Base-by-base conservation (phyloP, 208 protist species). In the Trypanosoma scelopori region DNA sequence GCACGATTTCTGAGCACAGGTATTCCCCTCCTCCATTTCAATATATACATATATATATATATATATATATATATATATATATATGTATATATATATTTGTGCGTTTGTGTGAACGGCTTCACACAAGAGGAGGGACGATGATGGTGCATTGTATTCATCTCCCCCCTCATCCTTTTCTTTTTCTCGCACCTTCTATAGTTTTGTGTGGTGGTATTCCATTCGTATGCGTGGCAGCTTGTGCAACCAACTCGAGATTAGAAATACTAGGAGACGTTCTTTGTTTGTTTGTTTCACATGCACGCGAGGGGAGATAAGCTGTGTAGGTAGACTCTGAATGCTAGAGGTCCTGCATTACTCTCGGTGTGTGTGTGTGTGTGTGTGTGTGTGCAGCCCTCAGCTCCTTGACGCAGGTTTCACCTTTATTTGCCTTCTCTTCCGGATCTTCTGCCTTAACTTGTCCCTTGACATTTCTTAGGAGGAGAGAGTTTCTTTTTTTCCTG, bases 41-140 rank as follows among this genome's bases (percentile, higher is more conserved):
- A n/a, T 20, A n/a, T 56, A 39, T 51, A 30, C 11, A 5, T 18
- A 16, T 45, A 41, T 49, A 23, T 48, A 25, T 58, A 23, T 60
- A 23, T 69, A n/a, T 56, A 39, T 51, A 30, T n/a, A 5, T 18
- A 16, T 45, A 41, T 49, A 23, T 20, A n/a, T 56, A 39, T 51
- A 30, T n/a, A 5, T 18, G 9, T 45, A 41, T 49, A 23, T 48
- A 25, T 58, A 23, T 60, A 23, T 69, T 50, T 59, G 23, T 60
- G 4, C 48, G 28, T 6, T 32, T n/a, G 27, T 48, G 45, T 37
- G 9, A 9, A 37, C 9, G 32, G 32, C 9, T 37, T 37, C 9
- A 11, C 9, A 3, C 5, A 37, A 37, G 32, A 9, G 9, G 9
- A 37, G 9, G 32, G 3, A 9, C 3, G 32, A 37, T 11, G 9